Conservation (phyloP, 306 rosid species). For the Carpinus viminea region DNA sequence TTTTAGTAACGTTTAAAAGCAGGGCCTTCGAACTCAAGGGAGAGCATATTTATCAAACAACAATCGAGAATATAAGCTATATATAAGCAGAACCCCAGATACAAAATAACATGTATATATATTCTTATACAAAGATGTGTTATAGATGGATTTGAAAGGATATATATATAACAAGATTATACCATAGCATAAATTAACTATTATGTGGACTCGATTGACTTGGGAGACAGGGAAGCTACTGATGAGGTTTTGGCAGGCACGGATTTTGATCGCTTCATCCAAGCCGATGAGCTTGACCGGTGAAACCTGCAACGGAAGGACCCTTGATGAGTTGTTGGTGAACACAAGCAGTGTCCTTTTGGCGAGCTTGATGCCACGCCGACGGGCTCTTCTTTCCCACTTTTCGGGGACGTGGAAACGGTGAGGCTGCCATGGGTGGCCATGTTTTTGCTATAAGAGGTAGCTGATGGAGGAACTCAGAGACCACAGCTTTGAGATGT, state of each 20-base stretch:
- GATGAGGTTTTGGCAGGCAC: conserved; percentile 43
- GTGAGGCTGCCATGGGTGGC: conserved; percentile 47
- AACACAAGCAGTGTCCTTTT: conserved; percentile 77
- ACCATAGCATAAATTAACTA: neutral
- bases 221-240: conserved; percentile 38
- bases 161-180: neutral
- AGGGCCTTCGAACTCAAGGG: no score
- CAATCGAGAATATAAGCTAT: neutral
- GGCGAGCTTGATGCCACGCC: conserved; percentile 31
- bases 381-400: conserved; percentile 35
- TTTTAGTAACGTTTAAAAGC: no score
- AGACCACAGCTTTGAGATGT: neutral
- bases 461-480: neutral
- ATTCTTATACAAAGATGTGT: neutral
- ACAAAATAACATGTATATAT: no score
- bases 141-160: neutral
- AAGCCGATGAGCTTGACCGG: conserved; percentile 39
- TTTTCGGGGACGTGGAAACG: conserved; percentile 56
- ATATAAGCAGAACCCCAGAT: neutral
- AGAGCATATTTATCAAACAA: neutral
- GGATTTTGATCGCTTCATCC: conserved; percentile 69
- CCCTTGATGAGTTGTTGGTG: conserved; percentile 86
- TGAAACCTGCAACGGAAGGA: conserved; percentile 91
- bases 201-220: conserved; percentile 37
- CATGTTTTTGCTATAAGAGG: conserved; percentile 31